These are phyloP conservation scores for Penicillium arizonense DNA, from an alignment of 495 filamentous ascomycete species.

Conservation along the genomic window DNA sequence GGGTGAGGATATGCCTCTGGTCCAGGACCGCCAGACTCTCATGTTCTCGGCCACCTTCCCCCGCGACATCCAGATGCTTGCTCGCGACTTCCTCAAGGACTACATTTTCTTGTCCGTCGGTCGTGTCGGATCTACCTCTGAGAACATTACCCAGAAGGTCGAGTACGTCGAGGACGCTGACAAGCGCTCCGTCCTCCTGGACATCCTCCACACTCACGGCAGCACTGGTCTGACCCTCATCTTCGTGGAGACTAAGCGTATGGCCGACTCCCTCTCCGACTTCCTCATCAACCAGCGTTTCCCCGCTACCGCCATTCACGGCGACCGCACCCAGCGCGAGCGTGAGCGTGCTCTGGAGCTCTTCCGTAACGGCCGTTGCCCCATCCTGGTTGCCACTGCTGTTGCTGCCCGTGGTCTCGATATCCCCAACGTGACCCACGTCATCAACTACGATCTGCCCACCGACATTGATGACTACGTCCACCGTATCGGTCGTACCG, in stretches of 20 bases:
- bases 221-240: slow-evolving; percentile 84
- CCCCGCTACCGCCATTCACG: slow-evolving; percentile 98
- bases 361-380: slow-evolving; percentile 94
- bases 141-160: slow-evolving; percentile 99
- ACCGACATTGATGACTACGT: slow-evolving; percentile 99
- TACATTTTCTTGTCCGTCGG: slow-evolving; percentile 98
- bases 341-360: slow-evolving; percentile 96
- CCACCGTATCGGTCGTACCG: slow-evolving; percentile 99
- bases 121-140: slow-evolving; percentile 98
- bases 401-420: slow-evolving; percentile 94
- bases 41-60: slow-evolving; percentile 99
- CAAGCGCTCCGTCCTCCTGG: slow-evolving; percentile 95
- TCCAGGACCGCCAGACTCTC: slow-evolving; percentile 86
- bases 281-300: slow-evolving; percentile 98
- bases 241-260: slow-evolving; percentile 99
- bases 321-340: slow-evolving; percentile 96
- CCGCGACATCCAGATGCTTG: slow-evolving; percentile 97
- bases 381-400: slow-evolving; percentile 94
- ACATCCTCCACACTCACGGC: slow-evolving; percentile 94
- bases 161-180: slow-evolving; percentile 97
- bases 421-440: slow-evolving; percentile 98
- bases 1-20: slow-evolving; percentile 92
- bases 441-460: slow-evolving; percentile 98
- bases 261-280: slow-evolving; percentile 96
- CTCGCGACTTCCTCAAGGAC: slow-evolving; percentile 95